Conservation (phyloP, 2,329 filamentous ascomycete species). For the Aschersonia sp. region DNA sequence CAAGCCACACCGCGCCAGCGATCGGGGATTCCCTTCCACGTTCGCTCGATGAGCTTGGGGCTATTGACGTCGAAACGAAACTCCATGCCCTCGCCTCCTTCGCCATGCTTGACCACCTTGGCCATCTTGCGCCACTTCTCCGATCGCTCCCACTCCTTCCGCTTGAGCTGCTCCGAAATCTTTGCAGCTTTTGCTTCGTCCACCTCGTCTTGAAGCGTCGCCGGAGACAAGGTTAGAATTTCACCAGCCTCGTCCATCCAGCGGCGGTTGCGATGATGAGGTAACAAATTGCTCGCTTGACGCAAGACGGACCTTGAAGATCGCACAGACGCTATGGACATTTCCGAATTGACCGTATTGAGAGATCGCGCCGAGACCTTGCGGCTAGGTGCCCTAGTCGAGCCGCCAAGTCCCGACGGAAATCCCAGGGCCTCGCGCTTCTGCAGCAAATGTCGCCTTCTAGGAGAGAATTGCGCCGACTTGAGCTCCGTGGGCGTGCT, state of each 20-base stretch:
- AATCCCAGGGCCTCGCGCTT: slow-evolving; percentile 20
- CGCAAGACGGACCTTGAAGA: slow-evolving; percentile 41
- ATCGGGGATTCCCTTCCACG: slow-evolving; percentile 97
- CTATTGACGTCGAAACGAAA: slow-evolving; percentile 71
- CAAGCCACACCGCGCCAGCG: slow-evolving; percentile 87
- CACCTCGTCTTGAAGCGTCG: slow-evolving; percentile 35
- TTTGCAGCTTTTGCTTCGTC: slow-evolving; percentile 41
- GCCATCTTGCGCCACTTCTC: slow-evolving; percentile 59
- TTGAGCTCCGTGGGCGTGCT: slow-evolving; percentile 25
- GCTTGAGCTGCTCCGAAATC: slow-evolving; percentile 40
- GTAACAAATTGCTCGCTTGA: slow-evolving; percentile 43
- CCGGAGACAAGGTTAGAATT: slow-evolving; percentile 45
- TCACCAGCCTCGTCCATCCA: slow-evolving; percentile 53
- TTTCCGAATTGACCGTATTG: slow-evolving; percentile 39
- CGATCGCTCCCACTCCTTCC: slow-evolving; percentile 46
- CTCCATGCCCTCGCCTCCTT: slow-evolving; percentile 44
- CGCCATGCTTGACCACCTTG: slow-evolving; percentile 35
- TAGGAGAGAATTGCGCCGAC: slow-evolving; percentile 28
- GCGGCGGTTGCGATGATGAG: slow-evolving; percentile 45
- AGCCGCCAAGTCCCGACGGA: slow-evolving; percentile 24
- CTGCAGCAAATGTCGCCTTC: slow-evolving; percentile 29
- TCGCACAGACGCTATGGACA: slow-evolving; percentile 35
- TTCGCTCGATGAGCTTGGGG: slow-evolving; percentile 76
- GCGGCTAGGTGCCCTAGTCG: slow-evolving; percentile 28
- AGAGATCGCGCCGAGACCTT: slow-evolving; percentile 45